Evolutionary conservation across 768 basidiomycete species (phyloP), one percentile per base, ranked within the genome.

Genomic region (Cyclocybe cylindracea): DNA sequence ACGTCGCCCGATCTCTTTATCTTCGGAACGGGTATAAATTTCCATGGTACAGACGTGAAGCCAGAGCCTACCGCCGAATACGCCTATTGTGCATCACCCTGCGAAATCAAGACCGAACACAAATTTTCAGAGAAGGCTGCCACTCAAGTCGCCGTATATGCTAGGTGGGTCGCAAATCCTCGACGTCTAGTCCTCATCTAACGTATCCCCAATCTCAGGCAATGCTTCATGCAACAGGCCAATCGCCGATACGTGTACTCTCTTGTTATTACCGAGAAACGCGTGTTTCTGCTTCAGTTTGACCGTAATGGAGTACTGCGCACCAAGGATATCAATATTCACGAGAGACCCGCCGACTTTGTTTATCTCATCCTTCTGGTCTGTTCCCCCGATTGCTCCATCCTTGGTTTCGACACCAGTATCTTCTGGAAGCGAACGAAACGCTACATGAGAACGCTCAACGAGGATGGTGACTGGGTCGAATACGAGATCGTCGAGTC

Each of bases 381-480:
- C 39, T 46, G 44, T n/a, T 61, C 61, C 3, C 34, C 55, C 6
- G 39, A 59, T n/a, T 52, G 61, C 44, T 41, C 38, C 1, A 39
- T 48, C 8, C 44, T 65, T 14, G 66, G 66, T 6, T 60, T 55
- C 38, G 62, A 65, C 33, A 62, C 61, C 1, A 56, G 43, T 31
- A 57, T 65, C 10, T 58, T 50, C 34, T 67, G 62, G 64, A 7
- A 45, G 11, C 35, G 37, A 8, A 46, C 40, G 5, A 14, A 37
- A n/a, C 53, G 51, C 4, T 32, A 43, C 6, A 47, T 63, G 7
- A 38, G 33, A 3, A 29, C 55, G 6, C 11, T 34, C 39, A 37
- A 8, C 29, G 35, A 45, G 8, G 10, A 35, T 4, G 36, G 44
- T 2, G 29, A 19, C 7, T 6, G 40, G 1, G 50, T 51, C 16